Evolutionary conservation across 2,329 filamentous ascomycete genomes (phyloP).

Genomic region (Tolypocladium album): DNA sequence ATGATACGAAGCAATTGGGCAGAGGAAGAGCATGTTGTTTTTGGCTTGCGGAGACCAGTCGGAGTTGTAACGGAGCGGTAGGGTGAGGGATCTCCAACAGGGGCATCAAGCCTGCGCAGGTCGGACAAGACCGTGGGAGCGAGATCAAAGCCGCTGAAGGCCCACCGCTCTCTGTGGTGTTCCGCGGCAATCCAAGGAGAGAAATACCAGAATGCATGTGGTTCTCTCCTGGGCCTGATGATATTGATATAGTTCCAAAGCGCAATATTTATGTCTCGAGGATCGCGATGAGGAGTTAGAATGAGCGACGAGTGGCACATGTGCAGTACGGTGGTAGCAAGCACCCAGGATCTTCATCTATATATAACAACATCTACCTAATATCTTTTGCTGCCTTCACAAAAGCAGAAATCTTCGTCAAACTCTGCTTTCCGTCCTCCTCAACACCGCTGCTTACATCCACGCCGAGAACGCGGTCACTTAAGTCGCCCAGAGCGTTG

Average conservation of each 20-base stretch:
- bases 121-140: neutral
- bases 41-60: neutral
- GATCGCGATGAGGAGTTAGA: neutral
- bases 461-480: conserved; percentile 62
- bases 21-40: neutral
- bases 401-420: conserved; percentile 74
- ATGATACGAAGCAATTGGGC: neutral
- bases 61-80: neutral
- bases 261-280: neutral
- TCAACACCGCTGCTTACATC: conserved; percentile 96
- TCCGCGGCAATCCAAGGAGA: neutral
- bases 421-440: conserved; percentile 66
- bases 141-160: neutral
- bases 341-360: neutral
- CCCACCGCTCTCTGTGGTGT: neutral
- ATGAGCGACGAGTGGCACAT: neutral
- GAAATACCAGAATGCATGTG: neutral
- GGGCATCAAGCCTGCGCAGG: neutral
- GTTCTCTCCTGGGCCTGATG: neutral
- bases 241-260: neutral
- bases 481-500: conserved; percentile 46
- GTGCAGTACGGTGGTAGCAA: neutral
- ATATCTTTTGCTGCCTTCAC: conserved; percentile 61
- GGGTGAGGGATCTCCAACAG: neutral
- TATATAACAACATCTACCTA: conserved; percentile 20